Evolutionary conservation across 768 basidiomycete species (phyloP), one percentile per base, ranked within the genome.

Genomic region (Scleroderma citrinum): DNA sequence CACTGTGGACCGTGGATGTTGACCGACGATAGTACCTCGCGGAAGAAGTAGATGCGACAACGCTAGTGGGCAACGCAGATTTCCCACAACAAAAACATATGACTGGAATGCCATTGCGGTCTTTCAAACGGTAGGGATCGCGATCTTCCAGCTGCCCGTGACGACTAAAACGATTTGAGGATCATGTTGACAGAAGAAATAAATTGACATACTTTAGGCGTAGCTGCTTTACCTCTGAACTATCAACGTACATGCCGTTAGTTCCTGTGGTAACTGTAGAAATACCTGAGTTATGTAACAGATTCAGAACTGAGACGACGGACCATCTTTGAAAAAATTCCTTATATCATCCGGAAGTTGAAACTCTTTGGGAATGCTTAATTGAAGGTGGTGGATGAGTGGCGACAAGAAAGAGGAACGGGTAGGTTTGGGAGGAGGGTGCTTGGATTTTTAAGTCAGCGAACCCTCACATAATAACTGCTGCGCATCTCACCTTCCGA

Each of bases 121-220:
- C 94, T 61, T 84, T 87, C 41, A 94, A 73, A 38, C 88, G 82
- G 70, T 86, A 81, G 11, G 88, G 81, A 66, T 98, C 96, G 23
- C 93, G 84, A 46, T 93, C 93, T 62, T 98, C 96, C 24, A 90
- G 69, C 55, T 92, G 85, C 24, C 91, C 91, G 61, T 85, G 85
- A 23, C 92, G 91, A 62, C 93, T 85, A 37, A 13, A 55, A 40
- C 44, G 39, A 50, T 17, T 34, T 49, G 43, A 44, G 39, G 37
- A 46, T 23, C 42, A 30, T 26, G 16, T 51, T 41, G 26, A 38
- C 29, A 34, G 40, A 23, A 35, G 32, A 48, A 55, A 52, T 44
- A 46, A 31, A 36, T 34, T 41, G 29, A 77, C 87, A 50, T 64
- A 94, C 94, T 94, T 94, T 47, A 85, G 73, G 48, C 89, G 87